Evolutionary conservation across 495 filamentous ascomycete genomes (phyloP).

Genomic region (Xeromyces bisporus): DNA sequence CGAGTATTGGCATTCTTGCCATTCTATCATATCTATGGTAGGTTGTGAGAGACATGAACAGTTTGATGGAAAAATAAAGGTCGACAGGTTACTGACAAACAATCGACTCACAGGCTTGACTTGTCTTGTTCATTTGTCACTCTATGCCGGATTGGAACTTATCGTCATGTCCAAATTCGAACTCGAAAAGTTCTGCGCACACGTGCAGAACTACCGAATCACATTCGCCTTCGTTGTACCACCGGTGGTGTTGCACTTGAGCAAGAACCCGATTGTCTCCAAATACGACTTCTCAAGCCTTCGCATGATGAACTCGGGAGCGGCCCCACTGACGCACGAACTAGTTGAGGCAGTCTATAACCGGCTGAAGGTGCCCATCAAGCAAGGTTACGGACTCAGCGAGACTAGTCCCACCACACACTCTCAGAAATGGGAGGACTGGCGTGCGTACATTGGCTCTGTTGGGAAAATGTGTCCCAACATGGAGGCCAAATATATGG

Average conservation of each 20-base stretch:
- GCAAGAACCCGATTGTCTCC: slow-evolving; percentile 57
- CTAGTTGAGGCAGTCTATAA: slow-evolving; percentile 63
- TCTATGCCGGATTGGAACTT: slow-evolving; percentile 51
- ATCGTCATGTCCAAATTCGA: slow-evolving; percentile 78
- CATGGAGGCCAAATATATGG: slow-evolving; percentile 64
- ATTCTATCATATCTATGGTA: slow-evolving; percentile 90
- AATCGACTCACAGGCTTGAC: slow-evolving; percentile 59
- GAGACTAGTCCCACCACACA: slow-evolving; percentile 44
- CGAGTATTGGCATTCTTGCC: slow-evolving; percentile 66
- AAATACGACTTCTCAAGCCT: slow-evolving; percentile 70
- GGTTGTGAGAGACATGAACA: slow-evolving; percentile 2
- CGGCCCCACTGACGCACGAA: slow-evolving; percentile 73
- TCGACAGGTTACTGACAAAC: slow-evolving; percentile 28
- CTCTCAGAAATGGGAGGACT: slow-evolving; percentile 56
- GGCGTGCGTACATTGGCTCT: slow-evolving; percentile 60
- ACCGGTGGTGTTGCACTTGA: slow-evolving; percentile 64
- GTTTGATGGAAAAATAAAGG: neutral
- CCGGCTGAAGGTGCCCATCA: slow-evolving; percentile 56
- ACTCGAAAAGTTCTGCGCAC: slow-evolving; percentile 55
- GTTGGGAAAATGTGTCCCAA: slow-evolving; percentile 70
- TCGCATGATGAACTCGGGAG: slow-evolving; percentile 76
- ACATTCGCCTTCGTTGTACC: slow-evolving; percentile 75
- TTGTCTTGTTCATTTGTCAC: slow-evolving; percentile 41
- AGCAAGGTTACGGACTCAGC: slow-evolving; percentile 83
- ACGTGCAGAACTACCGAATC: slow-evolving; percentile 56